Evolutionary conservation across 805 yeast genomes (phyloP).

Genomic region (Candida taoyuanica): DNA sequence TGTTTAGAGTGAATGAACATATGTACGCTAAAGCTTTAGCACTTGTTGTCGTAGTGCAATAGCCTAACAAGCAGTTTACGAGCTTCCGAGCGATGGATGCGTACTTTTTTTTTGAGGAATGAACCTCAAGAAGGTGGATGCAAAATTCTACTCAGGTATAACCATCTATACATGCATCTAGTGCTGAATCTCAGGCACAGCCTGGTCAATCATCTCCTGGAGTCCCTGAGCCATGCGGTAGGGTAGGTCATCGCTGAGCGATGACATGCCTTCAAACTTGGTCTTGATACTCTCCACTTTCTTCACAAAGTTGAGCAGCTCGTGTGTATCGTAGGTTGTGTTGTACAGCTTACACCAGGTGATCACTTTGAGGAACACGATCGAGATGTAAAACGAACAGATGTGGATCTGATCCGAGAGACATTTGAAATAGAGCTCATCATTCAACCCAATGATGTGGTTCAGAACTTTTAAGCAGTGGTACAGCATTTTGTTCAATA

Average conservation of each 20-base stretch:
- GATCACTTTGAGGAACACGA: slow-evolving; percentile 23
- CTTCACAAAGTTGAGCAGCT: slow-evolving; percentile 17
- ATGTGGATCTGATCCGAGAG: slow-evolving; percentile 69
- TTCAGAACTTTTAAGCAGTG: slow-evolving; percentile 24
- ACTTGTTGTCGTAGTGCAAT: too few species aligned
- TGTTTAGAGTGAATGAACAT: too few species aligned
- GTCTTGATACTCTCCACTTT: slow-evolving; percentile 18
- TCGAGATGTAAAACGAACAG: slow-evolving; percentile 21
- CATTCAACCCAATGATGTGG: slow-evolving; percentile 25
- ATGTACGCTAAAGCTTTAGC: too few species aligned
- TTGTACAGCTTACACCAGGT: slow-evolving; percentile 23
- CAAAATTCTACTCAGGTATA: too few species aligned
- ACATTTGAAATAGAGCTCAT: slow-evolving; percentile 57
- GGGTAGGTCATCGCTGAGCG: slow-evolving; percentile 19
- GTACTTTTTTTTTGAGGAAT: too few species aligned
- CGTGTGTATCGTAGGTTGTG: slow-evolving; percentile 17
- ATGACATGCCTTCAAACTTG: slow-evolving; percentile 17
- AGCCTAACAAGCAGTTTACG: too few species aligned
- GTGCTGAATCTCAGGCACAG: slow-evolving; percentile 9
- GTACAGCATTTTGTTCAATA: slow-evolving; percentile 23
- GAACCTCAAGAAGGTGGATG: too few species aligned
- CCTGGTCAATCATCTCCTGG: slow-evolving; percentile 15
- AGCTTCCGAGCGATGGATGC: too few species aligned
- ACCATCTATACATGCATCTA: not conserved
- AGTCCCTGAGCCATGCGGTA: slow-evolving; percentile 18